Percentiles rank a stretch among this genome's conserved stretches.
These are phyloP conservation scores for Xylaria acuta DNA, from an alignment of 495 filamentous ascomycete genomes.

Conservation along the genomic window DNA sequence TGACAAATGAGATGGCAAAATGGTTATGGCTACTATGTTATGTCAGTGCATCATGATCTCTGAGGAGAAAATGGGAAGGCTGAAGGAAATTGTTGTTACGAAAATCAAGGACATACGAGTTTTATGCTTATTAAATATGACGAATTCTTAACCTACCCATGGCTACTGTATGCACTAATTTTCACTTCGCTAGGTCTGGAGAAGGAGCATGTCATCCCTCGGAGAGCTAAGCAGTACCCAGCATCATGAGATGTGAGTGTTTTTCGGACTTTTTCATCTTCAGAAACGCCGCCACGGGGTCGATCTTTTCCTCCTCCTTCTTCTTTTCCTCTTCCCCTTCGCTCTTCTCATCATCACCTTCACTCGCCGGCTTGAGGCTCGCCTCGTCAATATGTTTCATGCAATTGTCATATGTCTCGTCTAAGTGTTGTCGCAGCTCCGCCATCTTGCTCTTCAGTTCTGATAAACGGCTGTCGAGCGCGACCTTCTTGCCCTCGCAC, in stretches of 20 bases:
- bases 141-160: neutral
- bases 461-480: neutral
- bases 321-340: neutral
- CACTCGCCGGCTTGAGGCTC: neutral
- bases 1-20: neutral
- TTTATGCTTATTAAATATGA: neutral
- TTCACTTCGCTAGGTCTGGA: neutral
- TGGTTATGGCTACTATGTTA: neutral
- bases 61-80: neutral
- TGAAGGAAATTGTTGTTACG: neutral
- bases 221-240: neutral
- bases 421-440: neutral
- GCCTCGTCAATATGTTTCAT: slow-evolving; percentile 16
- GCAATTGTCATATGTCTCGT: neutral
- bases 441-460: slow-evolving; percentile 2
- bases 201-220: neutral
- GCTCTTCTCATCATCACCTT: neutral
- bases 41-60: neutral
- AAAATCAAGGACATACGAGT: neutral
- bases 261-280: slow-evolving; percentile 20
- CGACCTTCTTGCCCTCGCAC: neutral
- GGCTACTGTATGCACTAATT: neutral
- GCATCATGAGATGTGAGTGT: slow-evolving; percentile 25
- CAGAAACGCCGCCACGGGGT: slow-evolving; percentile 18
- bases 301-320: neutral